A percentile compares a stretch with the other conserved stretches of the same genome.
Conservation (phyloP, 129 eudicot genomes). For the carrot (Daucus carota) region DH1_v3.0 NC_030385.2:25927501-25928000, state of each 20-base stretch:
- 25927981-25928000: background rate
- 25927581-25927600: background rate
- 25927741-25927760: background rate
- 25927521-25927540: constrained; percentile 2
- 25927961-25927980: background rate
- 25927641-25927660: background rate
- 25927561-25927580: background rate
- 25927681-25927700: constrained; percentile 7
- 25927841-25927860: too few relatives aligned
- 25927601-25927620: background rate
- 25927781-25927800: background rate
- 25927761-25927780: background rate
- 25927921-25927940: background rate
- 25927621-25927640: background rate
- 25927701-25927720: background rate
- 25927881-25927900: constrained; percentile 8
- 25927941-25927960: background rate
- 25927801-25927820: background rate
- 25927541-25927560: background rate
- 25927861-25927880: background rate
- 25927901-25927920: constrained; percentile 10
- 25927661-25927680: background rate
- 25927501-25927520: background rate
- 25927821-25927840: background rate
- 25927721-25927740: background rate